Evolutionary conservation across 306 rosid genomes (phyloP), one percentile per base, ranked within the genome.

Genomic region (Crotalaria pallida): DNA sequence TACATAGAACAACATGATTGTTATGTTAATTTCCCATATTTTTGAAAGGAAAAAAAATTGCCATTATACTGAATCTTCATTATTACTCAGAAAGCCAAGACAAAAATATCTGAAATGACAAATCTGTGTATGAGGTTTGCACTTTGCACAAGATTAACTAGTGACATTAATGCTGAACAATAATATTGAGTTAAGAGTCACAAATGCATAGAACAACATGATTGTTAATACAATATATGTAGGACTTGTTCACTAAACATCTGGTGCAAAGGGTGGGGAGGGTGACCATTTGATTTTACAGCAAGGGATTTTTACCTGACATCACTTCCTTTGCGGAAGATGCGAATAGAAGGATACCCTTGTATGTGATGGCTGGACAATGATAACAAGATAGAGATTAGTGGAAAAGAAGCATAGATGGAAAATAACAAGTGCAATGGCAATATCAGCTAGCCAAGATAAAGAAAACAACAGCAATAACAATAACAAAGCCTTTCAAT

Each of bases 291-390:
- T 49, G 71, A 43, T 50, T 59, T 38, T 44, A 22, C 24, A 21
- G 23, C 21, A 50, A 53, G 63, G 72, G 31, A 48, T 16, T 44
- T 55, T 73, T 83, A 94, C 99, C 96, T 91, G 79, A 94, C 21
- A 79, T 94, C 97, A 83, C 80, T 91, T 86, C 99, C 99, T 84
- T 80, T 88, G 19, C 97, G 97, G 56, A 94, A 94, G 73, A 94
- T 91, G 72, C 99, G 99, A 80, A 94, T 86, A 21, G 99, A 91
- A 8, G 99, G 99, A 84, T 94, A 94, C 38, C 97, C 99, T 83
- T 94, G 99, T 70, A 94, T 87, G 83, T 94, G 99, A 80, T 94
- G 40, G 89, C 99, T 94, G 85, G 80, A 81, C 51, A 82, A 55
- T 81, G 41, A 72, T 58, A 60, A 44, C 38, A 67, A 75, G 53